Evolutionary conservation across 2,329 filamentous ascomycete species (phyloP), one percentile per base, ranked within the genome.

Genomic region (Lasiodiplodia hormozganensis): DNA sequence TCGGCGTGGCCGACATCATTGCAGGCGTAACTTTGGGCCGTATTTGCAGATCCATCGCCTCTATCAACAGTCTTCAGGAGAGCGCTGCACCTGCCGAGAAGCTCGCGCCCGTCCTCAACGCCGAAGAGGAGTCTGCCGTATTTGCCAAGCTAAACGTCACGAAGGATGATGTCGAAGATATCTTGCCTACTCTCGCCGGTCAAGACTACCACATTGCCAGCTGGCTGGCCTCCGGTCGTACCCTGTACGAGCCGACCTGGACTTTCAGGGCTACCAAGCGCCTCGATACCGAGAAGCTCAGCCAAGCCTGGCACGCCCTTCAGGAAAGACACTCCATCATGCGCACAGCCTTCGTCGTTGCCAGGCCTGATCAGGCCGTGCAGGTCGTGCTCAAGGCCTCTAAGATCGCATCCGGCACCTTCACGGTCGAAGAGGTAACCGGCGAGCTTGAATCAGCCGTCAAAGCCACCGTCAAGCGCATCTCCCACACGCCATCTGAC

Each of bases 261-360:
- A 53, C 67, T 3, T 68, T 65, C 60, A 68, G 38, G 31, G 58
- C 62, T 4, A 64, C 28, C 14, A 52, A 34, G 31, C 38, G 47
- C 4, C 53, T 80, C 3, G 72, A 80, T 54, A 58, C 62, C 12
- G 70, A 70, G 1, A 71, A 68, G n/a, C 71, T 80, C 2, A 58
- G 71, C 47, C 43, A 70, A 18, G 74, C 78, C 11, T 80, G 78
- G 78, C 65, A 67, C 7, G 65, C 68, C 14, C 73, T 80, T 14
- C 72, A 76, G 25, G 70, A 77, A 67, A 71, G 74, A 43, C 75
- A 79, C 60, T 70, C 76, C 0, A 74, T 79, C 14, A 69, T 80
- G 54, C 74, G 79, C 11, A 80, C 78, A 0, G 72, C 77, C 0
- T 79, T 80, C 70, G 74, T 73, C 25, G 73, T 76, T 4, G 67